Evolutionary conservation across 2,329 filamentous ascomycete genomes (phyloP), one percentile per base, ranked within the genome.

Genomic region (Claviceps quebecensis): DNA sequence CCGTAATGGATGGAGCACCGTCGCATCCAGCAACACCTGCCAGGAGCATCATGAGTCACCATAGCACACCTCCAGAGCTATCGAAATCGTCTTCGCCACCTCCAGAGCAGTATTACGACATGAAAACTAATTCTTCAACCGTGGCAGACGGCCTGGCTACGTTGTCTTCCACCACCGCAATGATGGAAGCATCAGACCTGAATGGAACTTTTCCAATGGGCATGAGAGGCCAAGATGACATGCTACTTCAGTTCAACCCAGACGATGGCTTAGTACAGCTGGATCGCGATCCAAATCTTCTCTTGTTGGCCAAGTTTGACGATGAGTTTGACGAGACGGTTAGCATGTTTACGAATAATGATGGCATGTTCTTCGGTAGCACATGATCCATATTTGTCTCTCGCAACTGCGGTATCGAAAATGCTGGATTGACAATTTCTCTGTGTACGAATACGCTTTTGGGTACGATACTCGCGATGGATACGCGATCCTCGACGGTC

Each of bases 41-140:
- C 38, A 78, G 74, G 65, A 77, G 73, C 60, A 62, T 65, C 4
- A 62, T 64, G 17, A 77, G 76, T 63, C 71, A 74, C 52, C 77
- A 73, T 63, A 77, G 75, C 63, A 78, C 78, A 3, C 76, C 77
- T 4, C 78, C 78, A 1, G 77, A 76, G 54, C 72, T 82, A 34
- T 80, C 78, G n/a, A 73, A 77, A 54, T 78, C 77, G 22, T 77
- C 76, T 14, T 81, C 78, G 23, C 77, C 78, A 4, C 74, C 74
- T 29, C 66, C 71, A 5, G 59, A 61, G n/a, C 69, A 66, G 45
- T 75, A 70, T 61, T 77, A 75, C 57, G 69, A 75, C 43, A 61
- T 70, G 52, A 71, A 75, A 43, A 64, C 69, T 41, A 68, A 65
- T 59, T 62, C 64, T 1, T 60, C 64, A 4, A 59, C 59, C 23